These are phyloP conservation scores for Mortierella sp. DNA, from an alignment of 371 early-diverging fungal species.

Conservation along the genomic window DNA sequence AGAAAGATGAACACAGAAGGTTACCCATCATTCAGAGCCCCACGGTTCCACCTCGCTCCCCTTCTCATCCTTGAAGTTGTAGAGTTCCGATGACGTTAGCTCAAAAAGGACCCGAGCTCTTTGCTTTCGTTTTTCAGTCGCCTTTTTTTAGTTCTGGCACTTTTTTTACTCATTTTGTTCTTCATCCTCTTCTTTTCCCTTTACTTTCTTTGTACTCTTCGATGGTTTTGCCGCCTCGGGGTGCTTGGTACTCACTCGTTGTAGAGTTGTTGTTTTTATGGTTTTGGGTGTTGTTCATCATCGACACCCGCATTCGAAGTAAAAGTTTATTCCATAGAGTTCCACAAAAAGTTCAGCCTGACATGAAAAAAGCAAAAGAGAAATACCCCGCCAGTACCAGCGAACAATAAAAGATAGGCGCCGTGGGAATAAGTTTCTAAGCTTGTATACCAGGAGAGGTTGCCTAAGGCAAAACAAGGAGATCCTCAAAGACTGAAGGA, in stretches of 20 bases:
- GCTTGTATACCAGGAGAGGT: too few species aligned
- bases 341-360: not conserved
- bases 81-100: not conserved
- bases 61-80: not conserved
- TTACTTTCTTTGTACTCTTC: not conserved
- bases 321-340: constrained; percentile 7
- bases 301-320: not conserved
- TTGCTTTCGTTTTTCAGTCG: not conserved
- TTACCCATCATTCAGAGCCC: not conserved
- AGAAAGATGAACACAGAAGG: not conserved
- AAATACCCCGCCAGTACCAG: not conserved
- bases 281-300: not conserved
- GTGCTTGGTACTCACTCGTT: not conserved
- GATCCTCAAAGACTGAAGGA: too few species aligned
- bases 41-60: not conserved
- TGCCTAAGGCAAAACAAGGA: too few species aligned
- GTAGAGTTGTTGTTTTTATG: not conserved
- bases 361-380: not conserved
- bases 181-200: too few species aligned
- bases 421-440: not conserved
- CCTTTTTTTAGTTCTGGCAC: not conserved
- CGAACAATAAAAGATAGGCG: not conserved
- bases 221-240: not conserved
- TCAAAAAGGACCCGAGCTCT: not conserved
- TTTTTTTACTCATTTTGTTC: not conserved